Conservation (phyloP, 2,329 filamentous ascomycete species). For the Graphium sp. region DNA sequence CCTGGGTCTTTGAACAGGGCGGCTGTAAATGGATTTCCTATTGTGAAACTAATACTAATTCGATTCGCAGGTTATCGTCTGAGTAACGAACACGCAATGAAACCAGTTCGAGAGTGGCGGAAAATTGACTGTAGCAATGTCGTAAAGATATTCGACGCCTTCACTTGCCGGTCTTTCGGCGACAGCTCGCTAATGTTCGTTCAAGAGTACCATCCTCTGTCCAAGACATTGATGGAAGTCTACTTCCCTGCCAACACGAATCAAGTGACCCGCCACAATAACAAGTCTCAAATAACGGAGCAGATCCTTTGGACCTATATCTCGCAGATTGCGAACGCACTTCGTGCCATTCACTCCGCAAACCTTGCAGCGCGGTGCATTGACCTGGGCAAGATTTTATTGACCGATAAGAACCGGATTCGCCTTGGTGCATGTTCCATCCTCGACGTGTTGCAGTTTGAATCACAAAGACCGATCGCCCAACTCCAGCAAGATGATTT, state of each 20-base stretch:
- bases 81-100: conserved; percentile 77
- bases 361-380: conserved; percentile 76
- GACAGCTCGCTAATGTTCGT: conserved; percentile 85
- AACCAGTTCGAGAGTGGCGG: conserved; percentile 78
- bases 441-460: conserved; percentile 75
- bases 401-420: conserved; percentile 82
- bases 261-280: conserved; percentile 20
- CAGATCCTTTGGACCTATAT: conserved; percentile 80
- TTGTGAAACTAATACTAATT: too few species aligned
- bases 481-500: conserved; percentile 85
- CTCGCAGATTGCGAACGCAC: conserved; percentile 73
- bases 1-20: too few species aligned
- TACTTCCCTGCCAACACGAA: conserved; percentile 35
- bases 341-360: conserved; percentile 69
- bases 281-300: conserved; percentile 42
- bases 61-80: conserved; percentile 52
- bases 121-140: conserved; percentile 66
- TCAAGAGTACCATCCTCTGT: conserved; percentile 81
- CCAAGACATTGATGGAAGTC: conserved; percentile 75
- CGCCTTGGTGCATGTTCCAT: conserved; percentile 79
- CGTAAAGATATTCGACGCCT: conserved; percentile 78
- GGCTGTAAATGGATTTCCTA: too few species aligned
- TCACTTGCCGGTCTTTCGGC: conserved; percentile 82
- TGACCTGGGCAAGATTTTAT: conserved; percentile 71
- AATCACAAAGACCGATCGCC: conserved; percentile 46